Evolutionary conservation across 495 filamentous ascomycete genomes (phyloP), one percentile per base, ranked within the genome.

Genomic region (Aspergillus indologenus): DNA sequence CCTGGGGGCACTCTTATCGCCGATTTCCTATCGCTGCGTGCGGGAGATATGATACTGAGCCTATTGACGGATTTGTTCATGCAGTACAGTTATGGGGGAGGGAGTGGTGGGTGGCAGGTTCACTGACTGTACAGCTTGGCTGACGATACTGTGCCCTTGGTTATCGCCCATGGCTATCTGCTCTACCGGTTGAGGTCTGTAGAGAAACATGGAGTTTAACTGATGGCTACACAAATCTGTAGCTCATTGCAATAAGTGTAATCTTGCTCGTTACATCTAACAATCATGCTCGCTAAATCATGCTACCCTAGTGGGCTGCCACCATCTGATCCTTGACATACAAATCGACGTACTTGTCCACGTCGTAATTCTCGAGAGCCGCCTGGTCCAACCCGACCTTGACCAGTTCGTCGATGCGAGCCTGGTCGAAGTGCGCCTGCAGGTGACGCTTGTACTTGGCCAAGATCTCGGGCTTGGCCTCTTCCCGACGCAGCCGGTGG

Each of bases 391-490:
- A 82, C 60, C 88, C 89, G 54, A 96, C 73, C 63, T 88, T 79
- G 40, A 96, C 77, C 59, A 98, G 81, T 76, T 91, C 81, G 72
- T 89, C 80, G 21, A 96, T 89, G 67, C 86, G 87, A 31, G 80
- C 79, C 72, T 88, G 77, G 55, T 83, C 78, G 67, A 88, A 96
- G 78, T 96, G 92, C 17, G 89, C 88, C 66, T 83, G 83, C 21
- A 97, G 75, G 76, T 98, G 95, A 66, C 90, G 85, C 85, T 91
- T 87, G 76, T 94, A 98, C 81, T 98, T 98, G 64, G 84, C 85
- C 59, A 97, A 71, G 58, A 98, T 95, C 70, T 96, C 87, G 45
- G 94, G 94, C 81, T 98, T 98, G 61, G 95, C 94, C 81, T 98
- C 94, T 68, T 94, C 90, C 66, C 94, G 86, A 59, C 94, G 84